Percentiles rank a stretch among this genome's conserved stretches.
These are phyloP conservation scores for Pleurostoma richardsiae DNA, from an alignment of 2,329 filamentous ascomycete species.

Conservation along the genomic window DNA sequence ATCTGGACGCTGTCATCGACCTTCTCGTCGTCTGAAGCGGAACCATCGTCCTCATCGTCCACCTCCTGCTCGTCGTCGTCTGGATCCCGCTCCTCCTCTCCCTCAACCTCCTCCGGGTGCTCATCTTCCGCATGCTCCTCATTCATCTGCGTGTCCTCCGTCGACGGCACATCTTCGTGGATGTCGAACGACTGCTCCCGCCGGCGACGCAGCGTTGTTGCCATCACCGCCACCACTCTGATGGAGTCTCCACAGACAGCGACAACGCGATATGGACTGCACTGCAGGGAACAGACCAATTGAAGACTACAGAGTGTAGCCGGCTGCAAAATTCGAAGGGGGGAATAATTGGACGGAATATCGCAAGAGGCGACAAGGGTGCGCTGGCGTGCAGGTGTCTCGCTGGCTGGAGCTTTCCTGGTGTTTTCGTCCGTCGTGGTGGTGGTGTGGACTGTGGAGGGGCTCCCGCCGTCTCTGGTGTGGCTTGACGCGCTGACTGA, in stretches of 20 bases:
- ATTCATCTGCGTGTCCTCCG: constrained; percentile 46
- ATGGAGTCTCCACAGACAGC: background rate
- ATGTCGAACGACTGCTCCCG: constrained; percentile 37
- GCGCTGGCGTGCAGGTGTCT: background rate
- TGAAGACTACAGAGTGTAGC: no score
- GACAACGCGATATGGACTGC: no score
- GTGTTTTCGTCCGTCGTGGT: no score
- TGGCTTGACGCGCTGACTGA: no score
- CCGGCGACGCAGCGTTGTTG: constrained; percentile 16
- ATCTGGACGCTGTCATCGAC: constrained; percentile 67
- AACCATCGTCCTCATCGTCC: constrained; percentile 31
- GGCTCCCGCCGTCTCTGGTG: no score
- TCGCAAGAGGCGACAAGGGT: background rate
- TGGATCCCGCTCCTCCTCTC: constrained; percentile 27
- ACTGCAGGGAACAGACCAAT: no score
- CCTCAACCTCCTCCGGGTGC: constrained; percentile 23
- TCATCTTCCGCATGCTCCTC: constrained; percentile 29
- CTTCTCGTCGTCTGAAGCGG: constrained; percentile 50
- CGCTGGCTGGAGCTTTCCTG: background rate
- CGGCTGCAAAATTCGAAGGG: background rate
- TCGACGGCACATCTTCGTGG: constrained; percentile 41
- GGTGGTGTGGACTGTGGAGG: no score
- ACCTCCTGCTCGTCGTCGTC: constrained; percentile 23
- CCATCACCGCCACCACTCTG: constrained; percentile 9
- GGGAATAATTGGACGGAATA: background rate